Percentiles rank a stretch among this genome's conserved stretches.
Evolutionary conservation across 495 filamentous ascomycete genomes (phyloP).

Genomic region (Aspergillus diversus): DNA sequence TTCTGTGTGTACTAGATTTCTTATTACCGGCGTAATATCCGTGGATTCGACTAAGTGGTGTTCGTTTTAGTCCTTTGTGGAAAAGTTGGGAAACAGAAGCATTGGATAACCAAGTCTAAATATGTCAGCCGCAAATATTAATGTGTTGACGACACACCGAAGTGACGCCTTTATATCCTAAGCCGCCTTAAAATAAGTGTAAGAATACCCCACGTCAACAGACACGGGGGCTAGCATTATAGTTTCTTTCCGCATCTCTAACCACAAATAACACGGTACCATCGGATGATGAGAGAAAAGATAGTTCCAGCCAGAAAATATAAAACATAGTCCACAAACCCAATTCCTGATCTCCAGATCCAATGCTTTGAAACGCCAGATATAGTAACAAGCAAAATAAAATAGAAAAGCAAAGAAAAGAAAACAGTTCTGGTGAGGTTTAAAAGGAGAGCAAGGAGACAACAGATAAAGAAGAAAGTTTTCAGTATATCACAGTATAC

Average conservation of each 20-base stretch:
- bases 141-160: too few relatives aligned
- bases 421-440: slow-evolving; percentile 26
- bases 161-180: too few relatives aligned
- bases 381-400: slow-evolving; percentile 27
- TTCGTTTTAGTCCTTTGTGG: slow-evolving; percentile 1
- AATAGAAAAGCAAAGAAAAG: slow-evolving; percentile 35
- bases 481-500: slow-evolving; percentile 32
- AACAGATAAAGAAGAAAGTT: slow-evolving; percentile 20
- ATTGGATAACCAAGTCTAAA: background rate
- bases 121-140: too few relatives aligned
- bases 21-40: slow-evolving; percentile 5
- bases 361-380: slow-evolving; percentile 43
- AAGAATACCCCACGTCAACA: slow-evolving; percentile 15
- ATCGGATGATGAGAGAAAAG: slow-evolving; percentile 18
- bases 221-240: slow-evolving; percentile 28
- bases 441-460: slow-evolving; percentile 25
- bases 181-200: background rate
- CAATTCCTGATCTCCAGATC: slow-evolving; percentile 39
- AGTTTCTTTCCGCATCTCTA: slow-evolving; percentile 25
- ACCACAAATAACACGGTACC: slow-evolving; percentile 23
- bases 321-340: slow-evolving; percentile 28
- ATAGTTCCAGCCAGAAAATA: slow-evolving; percentile 24
- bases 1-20: slow-evolving; percentile 16
- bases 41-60: slow-evolving; percentile 10
- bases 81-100: background rate